Percentiles rank a stretch among this genome's conserved stretches.
Conservation (phyloP, 208 protist species). For the Leishmania guyanensis region DNA sequence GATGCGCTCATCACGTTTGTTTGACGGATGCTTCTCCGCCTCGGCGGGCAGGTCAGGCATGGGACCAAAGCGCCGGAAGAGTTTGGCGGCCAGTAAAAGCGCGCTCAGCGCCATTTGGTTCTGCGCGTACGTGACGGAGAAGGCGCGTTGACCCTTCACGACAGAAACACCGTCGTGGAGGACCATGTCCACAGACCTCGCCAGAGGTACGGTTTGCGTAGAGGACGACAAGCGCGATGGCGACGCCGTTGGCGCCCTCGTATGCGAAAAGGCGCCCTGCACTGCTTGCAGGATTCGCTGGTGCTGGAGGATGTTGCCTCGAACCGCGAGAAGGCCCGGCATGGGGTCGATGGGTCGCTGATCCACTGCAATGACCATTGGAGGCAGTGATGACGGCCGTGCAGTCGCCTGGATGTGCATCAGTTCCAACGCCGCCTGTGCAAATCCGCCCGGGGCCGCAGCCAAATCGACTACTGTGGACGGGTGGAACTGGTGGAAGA, state of each 20-base stretch:
- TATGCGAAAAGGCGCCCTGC: neutral
- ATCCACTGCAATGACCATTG: conserved; percentile 71
- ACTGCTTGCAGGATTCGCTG: conserved; percentile 23
- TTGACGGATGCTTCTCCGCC: neutral
- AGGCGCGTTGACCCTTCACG: conserved; percentile 50
- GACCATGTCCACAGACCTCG: conserved; percentile 45
- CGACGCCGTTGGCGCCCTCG: neutral
- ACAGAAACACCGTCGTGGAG: conserved; percentile 83
- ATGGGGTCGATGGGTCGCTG: conserved; percentile 53
- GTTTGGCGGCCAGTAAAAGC: conserved; percentile 47
- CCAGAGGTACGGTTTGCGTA: neutral
- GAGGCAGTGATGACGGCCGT: neutral
- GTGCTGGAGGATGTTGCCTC: conserved; percentile 63
- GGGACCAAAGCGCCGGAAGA: conserved; percentile 37
- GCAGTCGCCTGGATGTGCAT: conserved; percentile 30
- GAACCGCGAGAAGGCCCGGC: conserved; percentile 30
- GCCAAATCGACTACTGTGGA: conserved; percentile 71
- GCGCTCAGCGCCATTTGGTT: conserved; percentile 76
- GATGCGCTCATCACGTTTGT: neutral
- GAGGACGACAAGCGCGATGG: neutral
- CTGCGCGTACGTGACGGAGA: conserved; percentile 78
- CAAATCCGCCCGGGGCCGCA: conserved; percentile 71
- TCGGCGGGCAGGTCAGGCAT: neutral
- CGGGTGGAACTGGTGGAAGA: conserved; percentile 36
- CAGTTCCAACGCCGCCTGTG: conserved; percentile 63